phyloP scores from a whole-genome alignment of 1,139 yeast species.

The Kluyveromyces sp. region DNA sequence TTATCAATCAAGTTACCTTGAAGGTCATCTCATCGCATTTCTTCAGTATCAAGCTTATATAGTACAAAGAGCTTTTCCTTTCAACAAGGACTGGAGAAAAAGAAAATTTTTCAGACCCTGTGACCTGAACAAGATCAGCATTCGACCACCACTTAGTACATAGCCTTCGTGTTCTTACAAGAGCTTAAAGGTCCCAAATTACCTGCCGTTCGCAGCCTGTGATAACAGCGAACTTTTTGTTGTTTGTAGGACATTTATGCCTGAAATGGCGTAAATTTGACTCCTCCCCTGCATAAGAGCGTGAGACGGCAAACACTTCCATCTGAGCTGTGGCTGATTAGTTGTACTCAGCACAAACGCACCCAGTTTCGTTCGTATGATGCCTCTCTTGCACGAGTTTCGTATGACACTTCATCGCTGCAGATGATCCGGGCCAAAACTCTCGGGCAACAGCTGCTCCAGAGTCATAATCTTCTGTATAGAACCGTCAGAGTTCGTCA shows the following conservation, averaged over 20 bases:
- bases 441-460: slow-evolving; percentile 65
- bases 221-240: too few relatives aligned
- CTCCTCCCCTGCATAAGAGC: too few relatives aligned
- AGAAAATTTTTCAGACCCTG: not conserved
- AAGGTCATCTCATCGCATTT: not conserved
- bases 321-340: not conserved
- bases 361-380: not conserved
- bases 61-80: too few relatives aligned
- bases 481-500: slow-evolving; percentile 52
- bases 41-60: not conserved
- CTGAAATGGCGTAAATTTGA: too few relatives aligned
- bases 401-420: slow-evolving; percentile 12
- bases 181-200: too few relatives aligned
- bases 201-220: too few relatives aligned
- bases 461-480: slow-evolving; percentile 41
- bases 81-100: not conserved
- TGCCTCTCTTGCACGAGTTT: too few relatives aligned
- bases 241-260: too few relatives aligned
- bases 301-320: not conserved
- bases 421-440: slow-evolving; percentile 81
- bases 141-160: too few relatives aligned
- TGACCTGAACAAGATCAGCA: not conserved
- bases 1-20: not conserved
- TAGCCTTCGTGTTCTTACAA: too few relatives aligned
- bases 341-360: not conserved